Evolutionary conservation across 176 grass and related monocot genomes (phyloP).

Genomic region (Zoysia japonica): DNA sequence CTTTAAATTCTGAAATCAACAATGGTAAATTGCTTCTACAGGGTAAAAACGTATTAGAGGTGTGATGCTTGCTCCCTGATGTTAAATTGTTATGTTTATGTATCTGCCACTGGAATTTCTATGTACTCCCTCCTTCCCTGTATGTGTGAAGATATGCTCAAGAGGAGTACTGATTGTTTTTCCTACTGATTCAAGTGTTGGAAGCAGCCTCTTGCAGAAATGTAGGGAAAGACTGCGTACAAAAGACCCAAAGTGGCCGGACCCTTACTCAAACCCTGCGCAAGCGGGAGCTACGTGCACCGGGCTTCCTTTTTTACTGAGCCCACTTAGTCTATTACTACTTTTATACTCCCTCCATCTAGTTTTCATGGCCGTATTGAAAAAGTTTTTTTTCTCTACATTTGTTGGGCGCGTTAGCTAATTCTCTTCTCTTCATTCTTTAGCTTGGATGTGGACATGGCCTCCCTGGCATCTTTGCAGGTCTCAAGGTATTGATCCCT

Average conservation of each 20-base stretch:
- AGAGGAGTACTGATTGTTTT: background rate
- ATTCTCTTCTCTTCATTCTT: conserved; percentile 37
- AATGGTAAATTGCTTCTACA: conserved; percentile 47
- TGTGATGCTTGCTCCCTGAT: conserved; percentile 48
- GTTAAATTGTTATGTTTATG: conserved; percentile 20
- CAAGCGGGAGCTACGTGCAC: no score
- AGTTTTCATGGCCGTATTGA: no score
- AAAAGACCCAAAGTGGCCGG: no score
- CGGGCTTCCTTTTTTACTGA: no score
- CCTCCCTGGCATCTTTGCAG: conserved; percentile 83
- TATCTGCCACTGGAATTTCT: conserved; percentile 6
- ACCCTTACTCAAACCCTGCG: no score
- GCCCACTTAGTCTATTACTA: no score
- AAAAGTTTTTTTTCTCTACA: no score
- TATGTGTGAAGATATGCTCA: background rate
- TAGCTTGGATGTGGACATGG: conserved; percentile 97
- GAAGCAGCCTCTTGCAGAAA: no score
- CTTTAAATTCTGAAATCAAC: conserved; percentile 53
- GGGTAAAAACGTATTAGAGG: conserved; percentile 80
- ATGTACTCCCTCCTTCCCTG: background rate
- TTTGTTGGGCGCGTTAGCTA: background rate
- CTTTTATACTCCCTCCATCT: no score
- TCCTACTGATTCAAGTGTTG: background rate
- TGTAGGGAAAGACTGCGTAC: no score
- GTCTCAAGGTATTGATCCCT: conserved; percentile 61